phyloP scores from a whole-genome alignment of 1,284 basidiomycete species.

The Macrocystidia cucumis region DNA sequence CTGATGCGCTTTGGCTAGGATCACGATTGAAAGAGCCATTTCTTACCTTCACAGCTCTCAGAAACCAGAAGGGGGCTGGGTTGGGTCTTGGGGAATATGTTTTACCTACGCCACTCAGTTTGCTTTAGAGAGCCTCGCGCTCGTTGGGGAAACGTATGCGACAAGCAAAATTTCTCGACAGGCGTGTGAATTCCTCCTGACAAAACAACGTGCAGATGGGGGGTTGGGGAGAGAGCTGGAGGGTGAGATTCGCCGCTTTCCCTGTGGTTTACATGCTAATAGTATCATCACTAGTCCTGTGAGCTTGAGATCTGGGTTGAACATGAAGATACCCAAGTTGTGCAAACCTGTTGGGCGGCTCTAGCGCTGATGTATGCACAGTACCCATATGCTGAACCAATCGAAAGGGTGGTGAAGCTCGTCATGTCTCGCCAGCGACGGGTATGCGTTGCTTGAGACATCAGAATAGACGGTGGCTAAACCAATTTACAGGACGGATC shows the following conservation, averaged over 20 bases:
- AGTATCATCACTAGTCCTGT: conserved; percentile 61
- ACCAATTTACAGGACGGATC: conserved; percentile 65
- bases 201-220: conserved; percentile 86
- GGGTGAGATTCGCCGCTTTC: conserved; percentile 67
- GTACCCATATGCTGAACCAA: conserved; percentile 76
- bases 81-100: conserved; percentile 95
- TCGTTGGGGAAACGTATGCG: conserved; percentile 86
- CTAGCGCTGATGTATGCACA: conserved; percentile 88
- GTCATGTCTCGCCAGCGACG: conserved; percentile 87
- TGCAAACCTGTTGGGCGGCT: conserved; percentile 92
- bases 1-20: conserved; percentile 29
- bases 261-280: no score
- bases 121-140: conserved; percentile 84
- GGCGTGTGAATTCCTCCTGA: conserved; percentile 83
- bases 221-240: conserved; percentile 99
- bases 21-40: conserved; percentile 66
- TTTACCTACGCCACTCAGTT: conserved; percentile 98
- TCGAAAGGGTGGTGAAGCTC: conserved; percentile 73
- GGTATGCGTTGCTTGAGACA: conserved; percentile 43
- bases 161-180: conserved; percentile 65
- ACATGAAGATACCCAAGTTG: conserved; percentile 81
- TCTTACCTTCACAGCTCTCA: conserved; percentile 79
- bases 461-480: conserved; percentile 4
- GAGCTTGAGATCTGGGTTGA: conserved; percentile 78
- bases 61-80: conserved; percentile 88